These are phyloP conservation scores for Yamadazyma philogaea DNA, from an alignment of 805 yeast species.

Conservation along the genomic window DNA sequence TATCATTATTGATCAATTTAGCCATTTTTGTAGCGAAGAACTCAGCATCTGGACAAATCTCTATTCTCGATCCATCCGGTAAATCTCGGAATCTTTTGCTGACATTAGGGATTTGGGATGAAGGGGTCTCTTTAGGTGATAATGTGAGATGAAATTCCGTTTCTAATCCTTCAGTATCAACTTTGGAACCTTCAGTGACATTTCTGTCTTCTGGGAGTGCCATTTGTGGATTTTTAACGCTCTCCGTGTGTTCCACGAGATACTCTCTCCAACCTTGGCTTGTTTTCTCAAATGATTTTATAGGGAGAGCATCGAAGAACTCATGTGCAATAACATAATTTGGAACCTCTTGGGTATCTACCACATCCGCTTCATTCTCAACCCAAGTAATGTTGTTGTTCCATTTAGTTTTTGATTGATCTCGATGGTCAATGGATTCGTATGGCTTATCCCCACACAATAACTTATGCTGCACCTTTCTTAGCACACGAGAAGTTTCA, in stretches of 20 bases:
- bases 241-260: constrained; percentile 54
- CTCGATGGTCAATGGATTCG: constrained; percentile 27
- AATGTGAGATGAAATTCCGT: constrained; percentile 54
- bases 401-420: constrained; percentile 45
- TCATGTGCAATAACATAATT: constrained; percentile 80
- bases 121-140: constrained; percentile 58
- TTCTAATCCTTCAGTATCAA: constrained; percentile 12
- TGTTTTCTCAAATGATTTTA: constrained; percentile 62
- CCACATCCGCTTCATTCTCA: constrained; percentile 52
- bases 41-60: constrained; percentile 73
- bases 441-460: constrained; percentile 40
- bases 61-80: constrained; percentile 58
- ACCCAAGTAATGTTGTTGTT: constrained; percentile 57
- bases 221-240: constrained; percentile 34
- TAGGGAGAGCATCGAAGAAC: constrained; percentile 83
- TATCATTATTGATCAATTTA: constrained; percentile 38
- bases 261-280: constrained; percentile 77
- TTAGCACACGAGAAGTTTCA: constrained; percentile 69
- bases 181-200: constrained; percentile 8
- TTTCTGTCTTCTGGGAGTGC: constrained; percentile 20
- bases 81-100: constrained; percentile 50
- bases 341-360: constrained; percentile 26
- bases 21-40: constrained; percentile 54
- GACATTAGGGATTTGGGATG: constrained; percentile 54
- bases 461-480: constrained; percentile 50